A percentile compares a stretch with the other conserved stretches of the same genome.
Evolutionary conservation across 441 rosid species (phyloP).

Genomic region (Theobroma grandiflorum): DNA sequence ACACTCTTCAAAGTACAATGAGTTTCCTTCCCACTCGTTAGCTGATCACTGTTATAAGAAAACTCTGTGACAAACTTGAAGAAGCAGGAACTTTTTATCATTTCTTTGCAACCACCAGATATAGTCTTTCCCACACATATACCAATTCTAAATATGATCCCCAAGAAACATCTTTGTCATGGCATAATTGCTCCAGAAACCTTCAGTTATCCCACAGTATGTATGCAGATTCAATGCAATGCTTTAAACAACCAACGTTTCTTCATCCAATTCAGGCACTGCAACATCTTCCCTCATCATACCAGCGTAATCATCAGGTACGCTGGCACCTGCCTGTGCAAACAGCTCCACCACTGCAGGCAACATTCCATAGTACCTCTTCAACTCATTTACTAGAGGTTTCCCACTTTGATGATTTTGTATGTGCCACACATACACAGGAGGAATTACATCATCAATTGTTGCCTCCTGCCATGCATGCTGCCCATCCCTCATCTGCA

Average conservation of each 20-base stretch:
- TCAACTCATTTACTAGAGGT: slow-evolving; percentile 47
- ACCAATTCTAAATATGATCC: neutral
- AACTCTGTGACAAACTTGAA: neutral
- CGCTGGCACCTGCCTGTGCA: slow-evolving; percentile 52
- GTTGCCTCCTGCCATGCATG: slow-evolving; percentile 68
- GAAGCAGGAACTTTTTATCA: neutral
- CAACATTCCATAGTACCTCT: slow-evolving; percentile 57
- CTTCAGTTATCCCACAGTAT: neutral
- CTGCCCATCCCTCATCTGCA: slow-evolving; percentile 68
- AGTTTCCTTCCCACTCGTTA: neutral
- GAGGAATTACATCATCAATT: slow-evolving; percentile 52
- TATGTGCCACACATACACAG: slow-evolving; percentile 56
- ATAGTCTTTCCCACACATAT: neutral
- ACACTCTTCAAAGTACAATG: neutral
- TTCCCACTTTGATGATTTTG: slow-evolving; percentile 30
- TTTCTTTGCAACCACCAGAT: neutral
- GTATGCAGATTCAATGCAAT: slow-evolving; percentile 4
- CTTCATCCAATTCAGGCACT: slow-evolving; percentile 46
- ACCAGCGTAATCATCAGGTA: slow-evolving; percentile 36
- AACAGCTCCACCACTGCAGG: slow-evolving; percentile 58
- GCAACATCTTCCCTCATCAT: slow-evolving; percentile 51
- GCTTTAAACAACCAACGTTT: slow-evolving; percentile 45
- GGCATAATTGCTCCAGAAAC: neutral
- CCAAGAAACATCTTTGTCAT: neutral
- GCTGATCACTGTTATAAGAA: neutral